phyloP scores from a whole-genome alignment of 495 filamentous ascomycete species.

The Hyaloscypha bicolor region DNA sequence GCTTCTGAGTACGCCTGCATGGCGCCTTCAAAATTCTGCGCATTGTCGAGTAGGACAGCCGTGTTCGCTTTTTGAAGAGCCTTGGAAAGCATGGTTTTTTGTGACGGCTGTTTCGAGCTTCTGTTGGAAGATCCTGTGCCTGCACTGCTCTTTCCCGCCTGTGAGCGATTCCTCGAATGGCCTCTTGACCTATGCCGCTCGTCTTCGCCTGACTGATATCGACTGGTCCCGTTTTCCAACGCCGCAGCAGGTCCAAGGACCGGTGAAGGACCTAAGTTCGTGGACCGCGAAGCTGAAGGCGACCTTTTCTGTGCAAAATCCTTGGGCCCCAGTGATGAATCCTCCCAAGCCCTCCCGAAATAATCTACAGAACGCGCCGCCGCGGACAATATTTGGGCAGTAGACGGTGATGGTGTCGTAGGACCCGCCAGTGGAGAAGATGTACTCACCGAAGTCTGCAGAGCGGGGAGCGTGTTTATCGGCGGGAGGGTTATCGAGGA shows the following conservation, averaged over 20 bases:
- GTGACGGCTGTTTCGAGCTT: constrained; percentile 53
- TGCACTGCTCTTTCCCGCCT: constrained; percentile 43
- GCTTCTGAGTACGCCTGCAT: constrained; percentile 91
- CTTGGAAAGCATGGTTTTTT: constrained; percentile 91
- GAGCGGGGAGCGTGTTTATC: constrained; percentile 28
- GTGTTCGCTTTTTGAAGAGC: constrained; percentile 94
- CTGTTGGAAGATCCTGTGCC: constrained; percentile 30
- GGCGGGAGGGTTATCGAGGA: constrained; percentile 24
- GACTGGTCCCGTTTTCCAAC: not conserved
- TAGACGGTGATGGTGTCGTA: constrained; percentile 37
- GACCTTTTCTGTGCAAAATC: constrained; percentile 26
- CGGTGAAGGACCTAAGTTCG: constrained; percentile 29
- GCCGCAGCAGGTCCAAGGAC: constrained; percentile 34
- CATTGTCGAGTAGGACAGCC: constrained; percentile 92
- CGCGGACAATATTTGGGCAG: constrained; percentile 37
- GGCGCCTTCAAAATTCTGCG: constrained; percentile 90
- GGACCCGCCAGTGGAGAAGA: constrained; percentile 28
- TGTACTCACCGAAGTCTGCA: constrained; percentile 25
- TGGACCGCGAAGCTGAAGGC: constrained; percentile 19
- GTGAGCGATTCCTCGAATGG: constrained; percentile 53
- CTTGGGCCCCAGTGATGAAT: constrained; percentile 19
- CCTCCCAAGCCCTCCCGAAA: constrained; percentile 38
- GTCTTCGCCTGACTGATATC: constrained; percentile 4
- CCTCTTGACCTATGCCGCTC: constrained; percentile 33
- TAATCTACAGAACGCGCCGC: constrained; percentile 38